phyloP scores from a whole-genome alignment of 106 monocot genomes.

The Gastrodia elata region DNA sequence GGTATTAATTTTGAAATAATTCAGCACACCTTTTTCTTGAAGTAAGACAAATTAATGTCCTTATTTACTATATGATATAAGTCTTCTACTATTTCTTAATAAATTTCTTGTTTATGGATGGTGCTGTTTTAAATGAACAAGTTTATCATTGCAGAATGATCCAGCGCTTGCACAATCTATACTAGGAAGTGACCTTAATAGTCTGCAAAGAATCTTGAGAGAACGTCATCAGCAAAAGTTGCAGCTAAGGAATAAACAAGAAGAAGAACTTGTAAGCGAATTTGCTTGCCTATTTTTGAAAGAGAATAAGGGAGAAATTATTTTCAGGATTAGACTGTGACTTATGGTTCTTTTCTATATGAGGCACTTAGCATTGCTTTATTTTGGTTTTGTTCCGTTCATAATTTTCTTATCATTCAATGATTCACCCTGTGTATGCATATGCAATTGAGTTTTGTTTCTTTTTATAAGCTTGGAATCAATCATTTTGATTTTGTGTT shows the following conservation, averaged over 20 bases:
- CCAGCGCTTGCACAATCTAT: slow-evolving; percentile 74
- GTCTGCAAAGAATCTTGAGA: slow-evolving; percentile 60
- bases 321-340: not conserved
- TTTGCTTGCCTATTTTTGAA: not conserved
- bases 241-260: slow-evolving; percentile 62
- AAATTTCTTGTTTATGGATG: not conserved
- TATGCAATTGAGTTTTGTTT: not conserved
- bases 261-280: slow-evolving; percentile 77
- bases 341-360: not conserved
- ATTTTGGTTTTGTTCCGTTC: not conserved
- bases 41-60: not conserved
- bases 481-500: not conserved
- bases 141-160: slow-evolving; percentile 54
- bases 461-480: not conserved
- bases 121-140: not conserved
- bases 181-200: slow-evolving; percentile 65
- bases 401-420: not conserved
- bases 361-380: not conserved
- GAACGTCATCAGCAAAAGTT: slow-evolving; percentile 63
- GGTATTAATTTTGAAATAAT: not conserved
- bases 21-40: not conserved
- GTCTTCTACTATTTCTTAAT: not conserved
- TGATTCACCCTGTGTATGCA: not conserved
- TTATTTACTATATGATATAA: not conserved
- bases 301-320: not conserved